Percentiles rank a stretch among this genome's conserved stretches.
These are phyloP conservation scores for Leishmania mexicana DNA, from an alignment of 208 protist species.

Conservation along the genomic window DNA sequence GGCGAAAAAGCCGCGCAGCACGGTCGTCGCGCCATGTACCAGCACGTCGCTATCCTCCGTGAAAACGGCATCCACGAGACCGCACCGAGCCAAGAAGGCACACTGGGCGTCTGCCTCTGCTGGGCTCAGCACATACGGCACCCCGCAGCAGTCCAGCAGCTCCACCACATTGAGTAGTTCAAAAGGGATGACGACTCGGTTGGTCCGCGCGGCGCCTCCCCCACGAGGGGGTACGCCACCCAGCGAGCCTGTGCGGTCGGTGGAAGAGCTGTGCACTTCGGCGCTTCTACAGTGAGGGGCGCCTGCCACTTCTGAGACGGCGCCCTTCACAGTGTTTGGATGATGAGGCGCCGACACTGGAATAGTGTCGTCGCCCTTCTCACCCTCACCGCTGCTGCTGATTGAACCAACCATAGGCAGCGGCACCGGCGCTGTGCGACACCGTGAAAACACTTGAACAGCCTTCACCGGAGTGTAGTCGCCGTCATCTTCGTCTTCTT, in stretches of 20 bases:
- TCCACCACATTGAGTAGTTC: constrained; percentile 77
- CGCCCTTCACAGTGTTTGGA: neutral
- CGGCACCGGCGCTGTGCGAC: neutral
- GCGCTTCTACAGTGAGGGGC: neutral
- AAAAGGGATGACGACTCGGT: constrained; percentile 43
- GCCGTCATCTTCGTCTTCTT: constrained; percentile 13
- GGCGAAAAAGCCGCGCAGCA: constrained; percentile 94
- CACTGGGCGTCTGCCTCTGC: constrained; percentile 95
- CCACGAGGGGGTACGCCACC: neutral
- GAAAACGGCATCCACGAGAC: constrained; percentile 94
- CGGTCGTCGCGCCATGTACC: constrained; percentile 92
- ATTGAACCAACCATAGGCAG: neutral
- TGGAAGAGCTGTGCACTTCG: neutral
- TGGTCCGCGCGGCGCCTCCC: constrained; percentile 4
- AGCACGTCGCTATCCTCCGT: constrained; percentile 97
- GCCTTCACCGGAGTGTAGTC: constrained; percentile 38
- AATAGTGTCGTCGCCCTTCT: constrained; percentile 8
- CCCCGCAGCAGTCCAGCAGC: constrained; percentile 83
- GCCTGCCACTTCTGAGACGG: neutral
- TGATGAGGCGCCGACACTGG: neutral
- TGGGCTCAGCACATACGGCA: constrained; percentile 89
- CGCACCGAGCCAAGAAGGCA: constrained; percentile 72
- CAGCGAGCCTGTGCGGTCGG: neutral
- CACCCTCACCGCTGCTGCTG: constrained; percentile 9
- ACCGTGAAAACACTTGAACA: neutral